These are phyloP conservation scores for Thuja plicata DNA, from an alignment of 83 land plant species.

Conservation along the genomic window DNA sequence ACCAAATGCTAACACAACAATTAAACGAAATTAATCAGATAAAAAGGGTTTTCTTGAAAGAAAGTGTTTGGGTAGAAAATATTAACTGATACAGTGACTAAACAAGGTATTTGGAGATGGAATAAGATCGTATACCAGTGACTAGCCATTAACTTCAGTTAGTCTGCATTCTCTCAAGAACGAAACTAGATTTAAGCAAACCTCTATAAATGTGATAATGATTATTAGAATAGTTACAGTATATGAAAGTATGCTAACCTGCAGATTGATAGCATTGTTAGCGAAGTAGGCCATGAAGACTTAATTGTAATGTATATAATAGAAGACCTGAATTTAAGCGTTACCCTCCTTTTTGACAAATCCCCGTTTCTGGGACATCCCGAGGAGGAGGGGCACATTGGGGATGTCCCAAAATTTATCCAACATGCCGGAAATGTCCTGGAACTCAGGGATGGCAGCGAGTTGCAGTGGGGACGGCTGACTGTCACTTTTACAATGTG, in stretches of 20 bases:
- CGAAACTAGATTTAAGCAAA: neutral
- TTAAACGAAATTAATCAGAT: neutral
- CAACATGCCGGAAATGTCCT: too few relatives aligned
- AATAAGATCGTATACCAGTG: neutral
- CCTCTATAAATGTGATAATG: neutral
- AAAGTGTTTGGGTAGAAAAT: neutral
- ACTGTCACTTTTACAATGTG: too few relatives aligned
- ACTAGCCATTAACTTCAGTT: neutral
- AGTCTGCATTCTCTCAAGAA: neutral
- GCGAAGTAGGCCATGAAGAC: too few relatives aligned
- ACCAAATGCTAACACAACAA: neutral
- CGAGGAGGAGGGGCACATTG: too few relatives aligned
- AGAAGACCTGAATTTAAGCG: too few relatives aligned
- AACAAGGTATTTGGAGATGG: neutral
- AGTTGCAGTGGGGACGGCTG: too few relatives aligned
- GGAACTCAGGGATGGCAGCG: too few relatives aligned
- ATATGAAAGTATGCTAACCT: neutral
- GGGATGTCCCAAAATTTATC: too few relatives aligned
- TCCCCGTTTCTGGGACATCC: too few relatives aligned
- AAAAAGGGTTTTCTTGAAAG: neutral
- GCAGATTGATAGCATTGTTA: neutral
- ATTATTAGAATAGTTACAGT: neutral
- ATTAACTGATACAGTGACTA: neutral
- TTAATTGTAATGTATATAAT: too few relatives aligned
- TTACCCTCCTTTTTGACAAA: too few relatives aligned